Conservation (phyloP, 2,329 filamentous ascomycete genomes). For the Penicillium capsulatum region DNA sequence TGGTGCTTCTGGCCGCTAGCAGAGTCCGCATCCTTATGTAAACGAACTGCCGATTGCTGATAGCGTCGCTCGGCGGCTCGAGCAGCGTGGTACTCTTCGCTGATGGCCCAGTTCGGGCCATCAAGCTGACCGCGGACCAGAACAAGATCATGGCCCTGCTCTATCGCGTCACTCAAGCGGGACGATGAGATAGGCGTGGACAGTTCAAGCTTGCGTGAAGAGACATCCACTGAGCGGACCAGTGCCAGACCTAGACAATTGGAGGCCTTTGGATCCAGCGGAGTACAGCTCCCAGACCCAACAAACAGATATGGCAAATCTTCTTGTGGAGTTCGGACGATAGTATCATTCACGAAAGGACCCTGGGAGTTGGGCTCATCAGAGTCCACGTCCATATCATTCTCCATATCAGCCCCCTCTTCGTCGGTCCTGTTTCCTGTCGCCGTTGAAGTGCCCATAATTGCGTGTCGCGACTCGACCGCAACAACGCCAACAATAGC, state of each 20-base stretch:
- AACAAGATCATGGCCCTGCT: slow-evolving; percentile 41
- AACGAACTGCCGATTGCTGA: slow-evolving; percentile 20
- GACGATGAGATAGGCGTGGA: slow-evolving; percentile 46
- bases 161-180: slow-evolving; percentile 28
- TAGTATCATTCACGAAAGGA: slow-evolving; percentile 8
- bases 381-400: slow-evolving; percentile 20
- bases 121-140: slow-evolving; percentile 47
- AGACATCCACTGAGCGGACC: slow-evolving; percentile 41
- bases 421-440: slow-evolving; percentile 1
- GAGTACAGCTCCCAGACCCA: slow-evolving; percentile 39
- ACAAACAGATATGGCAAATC: slow-evolving; percentile 51
- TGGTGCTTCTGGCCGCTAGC: slow-evolving; percentile 7
- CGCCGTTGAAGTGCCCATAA: slow-evolving; percentile 16
- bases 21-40: slow-evolving; percentile 17
- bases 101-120: slow-evolving; percentile 45
- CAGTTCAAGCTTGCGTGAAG: slow-evolving; percentile 41
- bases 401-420: slow-evolving; percentile 11
- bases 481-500: slow-evolving; percentile 52
- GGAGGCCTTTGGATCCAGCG: slow-evolving; percentile 47
- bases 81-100: slow-evolving; percentile 41
- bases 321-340: slow-evolving; percentile 42
- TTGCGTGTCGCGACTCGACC: slow-evolving; percentile 40
- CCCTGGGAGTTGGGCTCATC: slow-evolving; percentile 5
- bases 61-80: slow-evolving; percentile 35
- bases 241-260: slow-evolving; percentile 50